A percentile compares a stretch with the other conserved stretches of the same genome.
Evolutionary conservation across 2,329 filamentous ascomycete genomes (phyloP).

Genomic region (Sporothrix inflata): DNA sequence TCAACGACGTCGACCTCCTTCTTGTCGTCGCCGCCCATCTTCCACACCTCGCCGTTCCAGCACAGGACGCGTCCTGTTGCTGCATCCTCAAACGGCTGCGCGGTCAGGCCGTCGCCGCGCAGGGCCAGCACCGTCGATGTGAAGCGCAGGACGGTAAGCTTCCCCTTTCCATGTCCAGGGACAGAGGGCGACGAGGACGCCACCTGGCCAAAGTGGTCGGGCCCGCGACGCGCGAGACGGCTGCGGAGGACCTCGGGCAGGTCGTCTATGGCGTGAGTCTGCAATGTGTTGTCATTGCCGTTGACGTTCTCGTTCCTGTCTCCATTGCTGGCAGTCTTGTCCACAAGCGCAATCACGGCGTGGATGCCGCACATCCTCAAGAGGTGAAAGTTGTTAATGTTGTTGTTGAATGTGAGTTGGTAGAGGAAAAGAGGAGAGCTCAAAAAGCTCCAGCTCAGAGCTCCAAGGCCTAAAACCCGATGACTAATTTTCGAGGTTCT

Average conservation of each 20-base stretch:
- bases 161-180: constrained; percentile 34
- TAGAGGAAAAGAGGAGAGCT: not conserved
- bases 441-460: not conserved
- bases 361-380: constrained; percentile 64
- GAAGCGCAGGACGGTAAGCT: constrained; percentile 57
- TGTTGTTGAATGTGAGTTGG: not conserved
- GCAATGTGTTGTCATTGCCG: constrained; percentile 31
- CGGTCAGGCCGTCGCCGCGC: constrained; percentile 71
- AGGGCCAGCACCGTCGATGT: constrained; percentile 87
- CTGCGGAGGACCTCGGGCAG: constrained; percentile 46
- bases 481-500: not conserved
- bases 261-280: constrained; percentile 9
- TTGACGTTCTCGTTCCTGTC: constrained; percentile 14
- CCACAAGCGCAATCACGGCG: constrained; percentile 49
- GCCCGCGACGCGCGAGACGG: constrained; percentile 60
- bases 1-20: constrained; percentile 40
- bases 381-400: not conserved
- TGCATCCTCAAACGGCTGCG: constrained; percentile 71
- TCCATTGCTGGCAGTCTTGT: constrained; percentile 27
- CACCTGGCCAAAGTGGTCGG: constrained; percentile 58
- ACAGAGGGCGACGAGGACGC: constrained; percentile 34
- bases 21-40: constrained; percentile 48
- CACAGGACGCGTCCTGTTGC: constrained; percentile 70
- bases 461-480: not conserved
- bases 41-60: constrained; percentile 97